Evolutionary conservation across 805 yeast species (phyloP), one percentile per base, ranked within the genome.

Genomic region (Debaryomyces prosopidis): DNA sequence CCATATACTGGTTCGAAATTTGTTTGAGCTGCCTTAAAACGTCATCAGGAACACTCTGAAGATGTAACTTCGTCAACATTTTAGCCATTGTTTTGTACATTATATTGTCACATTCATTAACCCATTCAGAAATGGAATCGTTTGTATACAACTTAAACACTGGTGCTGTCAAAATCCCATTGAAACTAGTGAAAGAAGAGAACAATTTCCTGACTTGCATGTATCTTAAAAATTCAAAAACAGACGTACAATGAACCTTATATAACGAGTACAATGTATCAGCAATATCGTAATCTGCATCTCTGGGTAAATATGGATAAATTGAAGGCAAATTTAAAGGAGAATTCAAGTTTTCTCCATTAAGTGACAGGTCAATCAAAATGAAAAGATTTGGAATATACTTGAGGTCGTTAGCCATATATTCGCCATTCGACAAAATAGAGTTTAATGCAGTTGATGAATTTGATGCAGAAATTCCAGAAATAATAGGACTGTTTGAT

Each of bases 161-260:
- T 3, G 87, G 86, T 0, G 81, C 71, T 0, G 90, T 81, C 43
- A 88, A 71, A 1, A 80, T 71, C 12, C 72, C 64, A 45, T 69
- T 77, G 60, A 82, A 87, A 7, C 79, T 68, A 7, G 71, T 58
- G 39, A 87, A 62, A 20, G 77, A 64, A n/a, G 76, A 66, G 42
- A 82, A 75, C 28, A 89, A 64, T 54, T 79, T 79, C 47, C 79
- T 81, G 46, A 85, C 62, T 46, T 84, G 87, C 81, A 88, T 77
- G 57, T 72, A 83, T 49, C 91, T 71, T 45, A 89, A 65, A 40
- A 81, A 74, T 49, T 86, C 89, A 48, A 86, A 81, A 27, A 87
- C 63, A 5, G 82, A 63, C 32, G 78, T 77, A 56, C 89, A 84
- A 58, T 85, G 84, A 7, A 82, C 74, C 47, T 74, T 77, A 65